A percentile compares a stretch with the other conserved stretches of the same genome.
Evolutionary conservation across 225 moss, liverwort and hornwort species (phyloP).

Genomic region (Asterella californica): DNA sequence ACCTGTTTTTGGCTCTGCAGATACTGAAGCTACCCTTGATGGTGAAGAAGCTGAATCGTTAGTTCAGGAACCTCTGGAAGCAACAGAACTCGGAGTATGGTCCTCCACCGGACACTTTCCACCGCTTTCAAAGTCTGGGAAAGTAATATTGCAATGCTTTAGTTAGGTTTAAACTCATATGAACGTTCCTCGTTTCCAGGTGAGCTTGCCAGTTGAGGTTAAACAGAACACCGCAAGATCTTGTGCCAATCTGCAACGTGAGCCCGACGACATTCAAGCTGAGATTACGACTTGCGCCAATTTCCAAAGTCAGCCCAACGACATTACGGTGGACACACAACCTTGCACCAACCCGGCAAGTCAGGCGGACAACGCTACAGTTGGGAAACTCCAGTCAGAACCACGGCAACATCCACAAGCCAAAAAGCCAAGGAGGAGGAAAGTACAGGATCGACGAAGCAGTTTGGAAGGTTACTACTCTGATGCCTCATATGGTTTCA

Average conservation of each 20-base stretch:
- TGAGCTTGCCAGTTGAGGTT: neutral
- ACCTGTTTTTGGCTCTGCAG: conserved; percentile 5
- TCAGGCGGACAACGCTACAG: neutral
- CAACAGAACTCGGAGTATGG: conserved; percentile 20
- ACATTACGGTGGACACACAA: neutral
- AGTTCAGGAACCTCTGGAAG: conserved; percentile 4
- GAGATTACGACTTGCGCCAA: neutral
- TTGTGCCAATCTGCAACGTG: neutral
- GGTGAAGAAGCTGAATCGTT: neutral
- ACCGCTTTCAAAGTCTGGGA: neutral
- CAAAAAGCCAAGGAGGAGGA: conserved; percentile 17
- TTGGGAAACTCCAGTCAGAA: neutral
- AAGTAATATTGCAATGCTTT: no score
- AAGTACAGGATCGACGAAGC: conserved; percentile 21
- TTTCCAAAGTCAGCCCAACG: neutral
- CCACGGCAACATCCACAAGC: neutral
- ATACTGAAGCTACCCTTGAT: neutral
- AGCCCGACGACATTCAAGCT: neutral
- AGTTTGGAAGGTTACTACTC: conserved; percentile 38
- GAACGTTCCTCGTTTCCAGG: conserved; percentile 3
- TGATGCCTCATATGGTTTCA: neutral
- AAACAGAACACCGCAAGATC: neutral
- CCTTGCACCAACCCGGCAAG: neutral
- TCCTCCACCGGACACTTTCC: neutral
- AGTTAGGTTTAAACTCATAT: no score